phyloP scores from a whole-genome alignment of 768 basidiomycete genomes.

The Ramaria rubella region DNA sequence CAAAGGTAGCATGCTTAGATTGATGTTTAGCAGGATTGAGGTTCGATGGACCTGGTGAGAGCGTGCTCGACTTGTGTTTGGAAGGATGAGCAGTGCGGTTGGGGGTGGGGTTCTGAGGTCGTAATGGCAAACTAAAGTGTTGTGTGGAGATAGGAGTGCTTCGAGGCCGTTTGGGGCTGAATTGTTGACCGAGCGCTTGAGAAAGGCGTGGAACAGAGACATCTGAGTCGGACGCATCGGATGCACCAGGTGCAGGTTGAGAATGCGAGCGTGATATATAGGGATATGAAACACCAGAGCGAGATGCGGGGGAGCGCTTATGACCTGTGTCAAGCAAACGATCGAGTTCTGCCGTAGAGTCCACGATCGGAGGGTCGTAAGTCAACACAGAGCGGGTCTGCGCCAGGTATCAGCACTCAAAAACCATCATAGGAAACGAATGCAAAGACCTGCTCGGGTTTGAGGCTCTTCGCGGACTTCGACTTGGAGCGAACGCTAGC shows the following conservation, averaged over 20 bases:
- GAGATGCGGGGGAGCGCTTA: slow-evolving; percentile 35
- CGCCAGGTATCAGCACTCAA: background rate
- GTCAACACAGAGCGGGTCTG: slow-evolving; percentile 17
- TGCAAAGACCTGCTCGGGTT: slow-evolving; percentile 18
- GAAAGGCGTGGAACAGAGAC: slow-evolving; percentile 55
- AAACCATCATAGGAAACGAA: slow-evolving; percentile 5
- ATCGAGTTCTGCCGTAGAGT: slow-evolving; percentile 57
- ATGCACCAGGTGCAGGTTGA: slow-evolving; percentile 41
- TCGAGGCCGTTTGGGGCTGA: slow-evolving; percentile 73
- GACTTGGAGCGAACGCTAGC: slow-evolving; percentile 45
- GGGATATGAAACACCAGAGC: slow-evolving; percentile 34
- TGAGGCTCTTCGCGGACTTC: slow-evolving; percentile 28
- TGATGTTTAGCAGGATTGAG: background rate
- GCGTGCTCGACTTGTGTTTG: background rate
- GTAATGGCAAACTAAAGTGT: background rate
- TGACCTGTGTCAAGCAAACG: slow-evolving; percentile 52
- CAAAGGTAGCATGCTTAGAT: background rate
- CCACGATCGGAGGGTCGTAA: slow-evolving; percentile 53
- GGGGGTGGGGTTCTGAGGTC: slow-evolving; percentile 4
- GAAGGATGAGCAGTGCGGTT: background rate
- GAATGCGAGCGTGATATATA: slow-evolving; percentile 36
- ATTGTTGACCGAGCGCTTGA: slow-evolving; percentile 59
- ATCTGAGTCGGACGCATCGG: slow-evolving; percentile 33
- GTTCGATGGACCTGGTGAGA: slow-evolving; percentile 1
- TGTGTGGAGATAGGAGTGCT: slow-evolving; percentile 26